A percentile compares a stretch with the other conserved stretches of the same genome.
Conservation (phyloP, 495 filamentous ascomycete species). For the Penicillium coprophilum region DNA sequence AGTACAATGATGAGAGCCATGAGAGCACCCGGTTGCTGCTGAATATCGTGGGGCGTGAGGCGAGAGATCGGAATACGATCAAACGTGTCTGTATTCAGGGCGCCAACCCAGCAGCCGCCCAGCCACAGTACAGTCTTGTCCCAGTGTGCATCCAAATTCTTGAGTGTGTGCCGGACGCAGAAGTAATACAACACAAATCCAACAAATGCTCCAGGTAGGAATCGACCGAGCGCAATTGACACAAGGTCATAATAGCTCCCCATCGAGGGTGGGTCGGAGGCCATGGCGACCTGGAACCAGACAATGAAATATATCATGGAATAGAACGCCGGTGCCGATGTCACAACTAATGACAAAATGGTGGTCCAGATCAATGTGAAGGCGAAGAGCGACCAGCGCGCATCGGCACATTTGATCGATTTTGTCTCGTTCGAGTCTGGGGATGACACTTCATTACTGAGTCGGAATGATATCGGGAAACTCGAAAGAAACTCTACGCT, state of each 20-base stretch:
- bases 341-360: slow-evolving; percentile 64
- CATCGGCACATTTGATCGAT: slow-evolving; percentile 55
- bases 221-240: slow-evolving; percentile 63
- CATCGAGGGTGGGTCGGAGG: slow-evolving; percentile 63
- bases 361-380: slow-evolving; percentile 63
- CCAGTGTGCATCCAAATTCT: slow-evolving; percentile 59
- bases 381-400: slow-evolving; percentile 65
- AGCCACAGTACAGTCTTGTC: slow-evolving; percentile 78
- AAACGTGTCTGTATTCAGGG: slow-evolving; percentile 73
- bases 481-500: slow-evolving; percentile 65
- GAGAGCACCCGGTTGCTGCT: slow-evolving; percentile 73
- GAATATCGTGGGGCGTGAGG: slow-evolving; percentile 68
- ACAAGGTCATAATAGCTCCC: slow-evolving; percentile 54
- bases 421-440: slow-evolving; percentile 20
- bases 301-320: slow-evolving; percentile 62
- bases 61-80: slow-evolving; percentile 74
- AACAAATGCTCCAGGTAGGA: slow-evolving; percentile 70
- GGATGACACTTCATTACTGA: slow-evolving; percentile 37
- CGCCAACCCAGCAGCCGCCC: slow-evolving; percentile 73
- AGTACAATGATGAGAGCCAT: slow-evolving; percentile 64
- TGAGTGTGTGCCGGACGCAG: slow-evolving; percentile 49
- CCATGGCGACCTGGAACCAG: slow-evolving; percentile 75
- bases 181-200: slow-evolving; percentile 70
- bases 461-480: slow-evolving; percentile 69
- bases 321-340: slow-evolving; percentile 64